Evolutionary conservation across 176 grass and related monocot species (phyloP), one percentile per base, ranked within the genome.

Genomic region (Carex parvula): DNA sequence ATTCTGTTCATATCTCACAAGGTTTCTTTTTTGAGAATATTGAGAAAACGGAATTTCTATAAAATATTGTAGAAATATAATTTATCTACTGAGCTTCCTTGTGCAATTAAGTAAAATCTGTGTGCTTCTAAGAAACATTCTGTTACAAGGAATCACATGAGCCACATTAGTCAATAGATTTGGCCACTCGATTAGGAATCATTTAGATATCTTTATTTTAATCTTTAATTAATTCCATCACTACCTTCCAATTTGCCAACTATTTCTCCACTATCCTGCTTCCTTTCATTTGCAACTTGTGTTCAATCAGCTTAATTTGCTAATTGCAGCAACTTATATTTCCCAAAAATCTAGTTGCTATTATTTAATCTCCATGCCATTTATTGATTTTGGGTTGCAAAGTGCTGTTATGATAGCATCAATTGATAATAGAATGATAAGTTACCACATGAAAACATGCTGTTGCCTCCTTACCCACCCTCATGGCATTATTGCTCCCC

Each of bases 131-230:
- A 70, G 66, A 41, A 71, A 71, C 17, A 44, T 8, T 21, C 68
- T 21, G 10, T 78, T 5, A 32, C 24, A 78, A 33, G 50, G 24
- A 56, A 55, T 77, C 72, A 55, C 22, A 57, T 78, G 73, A 78
- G 50, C 52, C 16, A 32, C 24, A 64, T 20, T 81, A 81, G 41
- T 81, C 79, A 81, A 64, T 81, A 64, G 79, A 81, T 81, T 81
- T 81, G 50, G 14, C 24, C 73, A 33, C 73, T 78, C 26, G 7
- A 78, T 56, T 77, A 77, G 18, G 9, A 74, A 74, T 53, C 42
- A 32, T 78, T 54, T 57, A 78, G 6, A 57, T 33, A 78, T 32
- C 52, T 17, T 57, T 78, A 17, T 78, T 21, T 64, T 64, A 26
- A 81, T 60, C 44, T 78, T 30, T 64, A 60, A 81, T 81, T 81